Percentiles rank a stretch among this genome's conserved stretches.
Evolutionary conservation across 805 yeast species (phyloP).

Genomic region (Wickerhamiella sorbophila): DNA sequence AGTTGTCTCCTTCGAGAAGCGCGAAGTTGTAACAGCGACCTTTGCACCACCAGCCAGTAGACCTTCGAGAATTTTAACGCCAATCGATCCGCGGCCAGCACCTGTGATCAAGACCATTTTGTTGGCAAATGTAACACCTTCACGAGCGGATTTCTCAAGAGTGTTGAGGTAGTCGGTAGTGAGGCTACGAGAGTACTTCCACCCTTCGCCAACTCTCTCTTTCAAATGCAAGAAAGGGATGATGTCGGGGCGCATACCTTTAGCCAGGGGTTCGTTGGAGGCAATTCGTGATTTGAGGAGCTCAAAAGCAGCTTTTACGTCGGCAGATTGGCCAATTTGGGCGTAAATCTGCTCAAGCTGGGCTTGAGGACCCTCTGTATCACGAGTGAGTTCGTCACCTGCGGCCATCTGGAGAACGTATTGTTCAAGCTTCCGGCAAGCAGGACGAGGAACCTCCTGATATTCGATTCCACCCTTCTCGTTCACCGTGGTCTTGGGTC

Average conservation of each 20-base stretch:
- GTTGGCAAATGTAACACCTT: constrained; percentile 80
- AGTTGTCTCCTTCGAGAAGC: constrained; percentile 86
- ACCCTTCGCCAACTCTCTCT: constrained; percentile 56
- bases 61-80: constrained; percentile 93
- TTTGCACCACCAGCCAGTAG: constrained; percentile 95
- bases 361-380: constrained; percentile 36
- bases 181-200: constrained; percentile 72
- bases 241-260: constrained; percentile 38
- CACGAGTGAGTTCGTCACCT: constrained; percentile 60
- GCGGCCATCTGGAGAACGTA: constrained; percentile 93
- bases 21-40: constrained; percentile 89
- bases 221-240: constrained; percentile 91
- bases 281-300: constrained; percentile 16
- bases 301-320: constrained; percentile 17
- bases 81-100: constrained; percentile 98
- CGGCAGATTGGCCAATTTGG: constrained; percentile 11
- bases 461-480: constrained; percentile 76
- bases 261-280: constrained; percentile 9
- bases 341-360: constrained; percentile 23
- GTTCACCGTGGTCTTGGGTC: constrained; percentile 82
- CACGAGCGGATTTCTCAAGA: constrained; percentile 84
- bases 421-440: constrained; percentile 88
- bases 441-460: constrained; percentile 73
- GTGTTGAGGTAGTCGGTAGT: constrained; percentile 76
- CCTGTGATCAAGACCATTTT: constrained; percentile 89